These are phyloP conservation scores for Emergomyces orientalis DNA, from an alignment of 2,329 filamentous ascomycete genomes.

Conservation along the genomic window DNA sequence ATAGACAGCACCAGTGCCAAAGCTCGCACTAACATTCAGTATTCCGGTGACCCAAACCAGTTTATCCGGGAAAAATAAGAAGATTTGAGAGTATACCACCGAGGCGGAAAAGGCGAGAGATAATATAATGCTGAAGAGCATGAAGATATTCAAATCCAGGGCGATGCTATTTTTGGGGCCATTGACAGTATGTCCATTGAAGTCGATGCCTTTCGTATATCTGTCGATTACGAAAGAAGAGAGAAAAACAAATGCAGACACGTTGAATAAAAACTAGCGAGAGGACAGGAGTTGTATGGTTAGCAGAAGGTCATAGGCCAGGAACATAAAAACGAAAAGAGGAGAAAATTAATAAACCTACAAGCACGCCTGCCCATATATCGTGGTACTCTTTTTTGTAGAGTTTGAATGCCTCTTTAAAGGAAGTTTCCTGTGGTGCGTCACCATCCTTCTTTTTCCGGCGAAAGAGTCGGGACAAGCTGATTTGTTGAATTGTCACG, in stretches of 20 bases:
- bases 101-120: slow-evolving; percentile 65
- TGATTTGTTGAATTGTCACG: neutral
- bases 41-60: slow-evolving; percentile 92
- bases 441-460: neutral
- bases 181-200: slow-evolving; percentile 66
- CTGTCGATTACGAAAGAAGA: slow-evolving; percentile 66
- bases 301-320: neutral
- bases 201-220: slow-evolving; percentile 55
- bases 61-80: slow-evolving; percentile 71
- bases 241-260: slow-evolving; percentile 65
- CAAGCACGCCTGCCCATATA: slow-evolving; percentile 74
- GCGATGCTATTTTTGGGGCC: slow-evolving; percentile 55
- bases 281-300: slow-evolving; percentile 10
- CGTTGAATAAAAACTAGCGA: slow-evolving; percentile 56
- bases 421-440: slow-evolving; percentile 32
- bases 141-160: slow-evolving; percentile 73
- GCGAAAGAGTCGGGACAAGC: neutral
- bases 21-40: slow-evolving; percentile 70
- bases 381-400: slow-evolving; percentile 84
- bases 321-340: slow-evolving; percentile 9
- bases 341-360: slow-evolving; percentile 28
- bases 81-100: slow-evolving; percentile 64
- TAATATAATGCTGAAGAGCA: slow-evolving; percentile 74
- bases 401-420: slow-evolving; percentile 74
- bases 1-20: slow-evolving; percentile 85